Evolutionary conservation across 2,329 filamentous ascomycete genomes (phyloP).

Genomic region (Botrytis sinoallii): DNA sequence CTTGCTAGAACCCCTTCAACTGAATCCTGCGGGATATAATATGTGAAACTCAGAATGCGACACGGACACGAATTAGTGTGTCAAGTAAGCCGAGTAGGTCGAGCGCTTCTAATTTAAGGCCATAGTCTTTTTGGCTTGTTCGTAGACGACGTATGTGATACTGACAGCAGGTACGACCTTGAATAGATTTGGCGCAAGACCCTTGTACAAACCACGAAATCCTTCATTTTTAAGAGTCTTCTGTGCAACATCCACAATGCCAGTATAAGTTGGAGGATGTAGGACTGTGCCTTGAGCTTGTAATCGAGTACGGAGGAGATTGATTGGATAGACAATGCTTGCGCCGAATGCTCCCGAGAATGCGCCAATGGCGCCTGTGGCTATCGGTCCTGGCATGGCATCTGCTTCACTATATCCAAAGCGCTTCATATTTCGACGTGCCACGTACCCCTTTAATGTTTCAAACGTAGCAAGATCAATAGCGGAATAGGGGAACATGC

Average conservation of each 20-base stretch:
- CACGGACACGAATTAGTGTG: neutral
- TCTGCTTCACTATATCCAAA: slow-evolving; percentile 78
- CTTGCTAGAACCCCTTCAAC: neutral
- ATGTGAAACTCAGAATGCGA: neutral
- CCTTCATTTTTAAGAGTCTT: slow-evolving; percentile 85
- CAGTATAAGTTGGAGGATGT: slow-evolving; percentile 85
- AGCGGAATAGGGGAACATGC: slow-evolving; percentile 97
- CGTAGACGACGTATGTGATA: slow-evolving; percentile 92
- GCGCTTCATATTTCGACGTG: slow-evolving; percentile 65
- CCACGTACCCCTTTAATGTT: slow-evolving; percentile 75
- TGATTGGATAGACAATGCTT: slow-evolving; percentile 91
- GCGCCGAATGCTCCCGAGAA: slow-evolving; percentile 89
- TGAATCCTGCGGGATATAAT: neutral
- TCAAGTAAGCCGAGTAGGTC: neutral
- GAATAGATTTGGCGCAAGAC: slow-evolving; percentile 87
- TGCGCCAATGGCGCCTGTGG: slow-evolving; percentile 84
- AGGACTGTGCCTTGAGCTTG: slow-evolving; percentile 94
- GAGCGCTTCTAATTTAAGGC: slow-evolving; percentile 24
- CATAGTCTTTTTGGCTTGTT: slow-evolving; percentile 78
- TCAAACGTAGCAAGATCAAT: slow-evolving; percentile 97
- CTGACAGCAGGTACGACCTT: slow-evolving; percentile 96
- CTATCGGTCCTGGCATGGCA: slow-evolving; percentile 73
- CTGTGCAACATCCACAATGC: slow-evolving; percentile 82
- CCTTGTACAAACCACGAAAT: slow-evolving; percentile 84
- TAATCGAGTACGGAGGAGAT: slow-evolving; percentile 84